Evolutionary conservation across 805 yeast genomes (phyloP), one percentile per base, ranked within the genome.

Genomic region (Kodamaea jinghongensis): DNA sequence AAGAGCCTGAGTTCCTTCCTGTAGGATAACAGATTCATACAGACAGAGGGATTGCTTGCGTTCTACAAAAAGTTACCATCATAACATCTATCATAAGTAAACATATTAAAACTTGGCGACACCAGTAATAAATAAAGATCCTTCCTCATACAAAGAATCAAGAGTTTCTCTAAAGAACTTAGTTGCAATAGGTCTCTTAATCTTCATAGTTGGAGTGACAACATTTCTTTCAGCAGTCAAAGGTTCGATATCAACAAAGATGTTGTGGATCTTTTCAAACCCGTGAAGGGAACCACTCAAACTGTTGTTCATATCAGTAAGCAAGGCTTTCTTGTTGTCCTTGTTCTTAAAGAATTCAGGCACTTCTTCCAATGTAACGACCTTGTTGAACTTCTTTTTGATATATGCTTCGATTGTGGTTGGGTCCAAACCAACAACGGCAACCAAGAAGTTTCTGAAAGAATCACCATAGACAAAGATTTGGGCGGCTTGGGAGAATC

Each of bases 401-500:
- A 38, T 28, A 34, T 29, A 39, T 12, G 30, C 29, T 35, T 38
- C 43, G 20, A 46, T 34, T n/a, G 43, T 36, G 1, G 41, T 75
- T 2, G 73, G 71, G 37, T 81, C 85, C 34, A 83, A 60, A 23
- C 90, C 89, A 28, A 77, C 52, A 29, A 84, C 59, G 20, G 78
- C 88, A 13, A 84, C 81, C 45, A 84, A 60, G 52, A 48, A 78
- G 10, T 74, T 65, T 52, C 76, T 64, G 31, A 72, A 60, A 4
- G 86, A 71, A 55, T 82, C 82, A 28, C 91, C 91, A 51, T 80
- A 81, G 4, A 73, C 77, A 52, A 71, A 81, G 10, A 77, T 51
- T 58, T 82, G 88, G 3, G 72, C 54, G 12, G 79, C 53, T 2
- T 59, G 29, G 1, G 83, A 71, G 49, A 75, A 71, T 17, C 69